phyloP scores from a whole-genome alignment of 306 rosid genomes.

The Cajanus cajan region DNA sequence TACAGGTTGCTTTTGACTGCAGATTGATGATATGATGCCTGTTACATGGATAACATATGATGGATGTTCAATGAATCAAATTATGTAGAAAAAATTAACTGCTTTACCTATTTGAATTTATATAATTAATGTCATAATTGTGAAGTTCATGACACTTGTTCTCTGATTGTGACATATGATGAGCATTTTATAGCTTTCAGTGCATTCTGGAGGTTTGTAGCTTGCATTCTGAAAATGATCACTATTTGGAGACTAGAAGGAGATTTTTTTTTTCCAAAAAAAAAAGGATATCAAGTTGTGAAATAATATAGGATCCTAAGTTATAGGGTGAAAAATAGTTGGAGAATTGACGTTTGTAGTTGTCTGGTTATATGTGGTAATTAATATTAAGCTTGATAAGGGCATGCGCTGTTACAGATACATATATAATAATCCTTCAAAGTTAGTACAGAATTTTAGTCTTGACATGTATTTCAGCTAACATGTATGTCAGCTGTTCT shows the following conservation, averaged over 20 bases:
- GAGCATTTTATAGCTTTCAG: neutral
- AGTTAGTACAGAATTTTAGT: neutral
- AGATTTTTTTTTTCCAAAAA: too few species aligned
- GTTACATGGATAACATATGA: slow-evolving; percentile 25
- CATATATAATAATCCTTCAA: neutral
- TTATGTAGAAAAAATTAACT: slow-evolving; percentile 6
- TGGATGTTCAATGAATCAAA: slow-evolving; percentile 2
- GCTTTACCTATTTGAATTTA: neutral
- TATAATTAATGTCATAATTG: neutral
- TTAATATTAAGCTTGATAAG: neutral
- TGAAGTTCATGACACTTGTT: neutral
- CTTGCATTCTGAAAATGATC: neutral
- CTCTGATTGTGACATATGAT: neutral
- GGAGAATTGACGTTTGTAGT: neutral
- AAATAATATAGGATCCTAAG: neutral
- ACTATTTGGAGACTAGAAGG: neutral
- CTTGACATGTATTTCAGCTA: neutral
- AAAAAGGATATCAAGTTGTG: too few species aligned
- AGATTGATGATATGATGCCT: slow-evolving; percentile 7
- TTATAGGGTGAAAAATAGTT: neutral
- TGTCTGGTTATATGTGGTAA: neutral
- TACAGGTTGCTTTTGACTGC: slow-evolving; percentile 57
- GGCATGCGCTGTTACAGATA: neutral
- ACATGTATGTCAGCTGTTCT: neutral
- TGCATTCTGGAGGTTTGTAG: slow-evolving; percentile 18